Conservation (phyloP, 2,329 filamentous ascomycete species). For the Colletotrichum sp. region DNA sequence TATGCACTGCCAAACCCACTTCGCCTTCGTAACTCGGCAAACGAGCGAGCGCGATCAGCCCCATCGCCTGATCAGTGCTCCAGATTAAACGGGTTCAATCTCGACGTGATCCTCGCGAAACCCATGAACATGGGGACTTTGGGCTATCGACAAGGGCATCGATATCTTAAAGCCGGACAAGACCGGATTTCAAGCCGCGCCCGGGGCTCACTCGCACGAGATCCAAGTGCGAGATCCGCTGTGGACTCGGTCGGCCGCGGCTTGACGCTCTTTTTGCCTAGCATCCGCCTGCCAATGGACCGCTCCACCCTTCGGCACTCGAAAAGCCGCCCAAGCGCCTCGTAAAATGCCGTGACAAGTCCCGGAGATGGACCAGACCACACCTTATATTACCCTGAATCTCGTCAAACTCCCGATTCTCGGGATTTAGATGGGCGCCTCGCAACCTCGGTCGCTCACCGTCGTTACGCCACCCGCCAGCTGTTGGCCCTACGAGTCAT, state of each 20-base stretch:
- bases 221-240: constrained; percentile 18
- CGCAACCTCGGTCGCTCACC: constrained; percentile 6
- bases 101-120: constrained; percentile 3
- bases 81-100: constrained; percentile 9
- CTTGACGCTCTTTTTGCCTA: constrained; percentile 18
- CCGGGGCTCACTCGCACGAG: constrained; percentile 18
- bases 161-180: constrained; percentile 10
- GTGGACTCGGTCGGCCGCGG: constrained; percentile 11
- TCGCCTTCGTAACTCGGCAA: constrained; percentile 18
- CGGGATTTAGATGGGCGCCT: not conserved
- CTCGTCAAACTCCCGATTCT: constrained; percentile 10
- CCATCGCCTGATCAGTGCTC: constrained; percentile 16
- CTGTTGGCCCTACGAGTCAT: constrained; percentile 10
- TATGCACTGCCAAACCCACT: not conserved
- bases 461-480: not conserved
- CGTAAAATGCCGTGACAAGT: constrained; percentile 19
- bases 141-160: constrained; percentile 1
- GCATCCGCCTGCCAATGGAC: constrained; percentile 13
- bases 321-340: constrained; percentile 19
- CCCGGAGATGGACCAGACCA: constrained; percentile 19
- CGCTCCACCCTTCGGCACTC: constrained; percentile 19
- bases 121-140: not conserved
- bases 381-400: constrained; percentile 21
- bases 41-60: constrained; percentile 17
- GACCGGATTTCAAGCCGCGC: constrained; percentile 15